These are phyloP conservation scores for Pistacia integerrima DNA, from an alignment of 345 rosid species.

Conservation along the genomic window DNA sequence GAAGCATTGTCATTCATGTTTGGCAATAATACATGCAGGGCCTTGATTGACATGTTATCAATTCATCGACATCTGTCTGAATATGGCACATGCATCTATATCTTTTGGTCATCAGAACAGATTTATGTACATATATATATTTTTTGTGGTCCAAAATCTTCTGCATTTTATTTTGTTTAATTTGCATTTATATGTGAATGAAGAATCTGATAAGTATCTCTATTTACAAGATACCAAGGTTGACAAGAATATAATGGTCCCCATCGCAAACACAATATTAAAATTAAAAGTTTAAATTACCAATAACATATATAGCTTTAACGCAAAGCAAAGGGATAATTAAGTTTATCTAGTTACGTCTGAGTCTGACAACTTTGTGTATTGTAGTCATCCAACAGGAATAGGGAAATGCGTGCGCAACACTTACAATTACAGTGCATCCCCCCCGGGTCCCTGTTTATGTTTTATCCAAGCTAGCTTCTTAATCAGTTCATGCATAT, in stretches of 20 bases:
- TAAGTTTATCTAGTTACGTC: not conserved
- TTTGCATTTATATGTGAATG: too few relatives aligned
- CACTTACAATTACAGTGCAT: not conserved
- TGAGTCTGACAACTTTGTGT: not conserved
- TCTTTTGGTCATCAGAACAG: not conserved
- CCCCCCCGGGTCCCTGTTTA: not conserved
- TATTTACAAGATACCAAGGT: not conserved
- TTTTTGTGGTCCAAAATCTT: too few relatives aligned
- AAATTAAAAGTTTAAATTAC: too few relatives aligned
- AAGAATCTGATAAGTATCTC: too few relatives aligned
- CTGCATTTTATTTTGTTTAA: too few relatives aligned
- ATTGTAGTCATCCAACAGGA: conserved; percentile 1
- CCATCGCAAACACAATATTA: too few relatives aligned
- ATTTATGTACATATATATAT: too few relatives aligned
- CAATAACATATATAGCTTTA: too few relatives aligned
- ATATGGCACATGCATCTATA: conserved; percentile 6
- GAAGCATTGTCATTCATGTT: too few relatives aligned
- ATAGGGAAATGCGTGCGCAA: not conserved
- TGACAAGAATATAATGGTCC: too few relatives aligned
- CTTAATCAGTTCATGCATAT: not conserved
- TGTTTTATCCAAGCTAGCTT: not conserved
- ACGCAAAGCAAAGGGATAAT: not conserved
- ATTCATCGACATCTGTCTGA: not conserved
- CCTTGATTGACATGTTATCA: too few relatives aligned
- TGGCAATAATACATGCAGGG: too few relatives aligned